Base-by-base conservation (phyloP, 1,284 basidiomycete species). In the Quambalaria eucalypti region DNA sequence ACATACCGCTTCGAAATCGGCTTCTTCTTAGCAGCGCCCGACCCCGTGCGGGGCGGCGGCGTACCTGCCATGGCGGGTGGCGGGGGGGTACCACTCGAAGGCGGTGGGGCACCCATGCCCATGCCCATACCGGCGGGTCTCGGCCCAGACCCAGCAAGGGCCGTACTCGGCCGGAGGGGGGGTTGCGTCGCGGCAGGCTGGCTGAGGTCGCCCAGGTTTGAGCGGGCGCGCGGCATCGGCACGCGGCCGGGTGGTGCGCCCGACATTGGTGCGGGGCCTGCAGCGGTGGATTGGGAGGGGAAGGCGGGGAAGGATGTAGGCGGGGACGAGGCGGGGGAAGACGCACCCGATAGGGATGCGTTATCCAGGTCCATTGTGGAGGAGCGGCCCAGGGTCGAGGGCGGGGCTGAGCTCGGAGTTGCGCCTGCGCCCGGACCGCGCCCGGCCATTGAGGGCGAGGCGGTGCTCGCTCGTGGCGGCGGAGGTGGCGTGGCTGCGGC, bases 1-100 rank as follows among this genome's bases (percentile, higher is more conserved):
- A 74, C 71, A 48, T 74, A 74, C 30, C 73, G 64, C 30, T 59
- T 66, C 57, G 70, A 72, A 51, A 74, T 66, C 12, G 72, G 68
- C 56, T 66, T 62, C 61, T 73, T 74, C 57, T 71, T 74, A 19
- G 55, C 61, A 4, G 56, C 65, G 23, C 63, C 62, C 29, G 55
- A 56, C 40, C 51, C 51, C 6, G 52, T 42, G 28, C 59, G 57
- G 23, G 56, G 9, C 8, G 31, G 31, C 8, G 31, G 31, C n/a
- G 16, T 39, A 28, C 47, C 40, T 5, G 25, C 38, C 25, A 51
- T 42, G 19, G 48, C 57, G 16, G 65, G 61, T 16, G 65, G 63
- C 1, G 66, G 59, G 0, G 65, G 56, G 9, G 63, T 57, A 12
- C 59, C 54, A 9, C 56, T 51, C 8, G 60, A 19, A 0, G 50